Evolutionary conservation across 192 early-diverging fungal species (phyloP), one percentile per base, ranked within the genome.

Genomic region (Backusella australiensis): DNA sequence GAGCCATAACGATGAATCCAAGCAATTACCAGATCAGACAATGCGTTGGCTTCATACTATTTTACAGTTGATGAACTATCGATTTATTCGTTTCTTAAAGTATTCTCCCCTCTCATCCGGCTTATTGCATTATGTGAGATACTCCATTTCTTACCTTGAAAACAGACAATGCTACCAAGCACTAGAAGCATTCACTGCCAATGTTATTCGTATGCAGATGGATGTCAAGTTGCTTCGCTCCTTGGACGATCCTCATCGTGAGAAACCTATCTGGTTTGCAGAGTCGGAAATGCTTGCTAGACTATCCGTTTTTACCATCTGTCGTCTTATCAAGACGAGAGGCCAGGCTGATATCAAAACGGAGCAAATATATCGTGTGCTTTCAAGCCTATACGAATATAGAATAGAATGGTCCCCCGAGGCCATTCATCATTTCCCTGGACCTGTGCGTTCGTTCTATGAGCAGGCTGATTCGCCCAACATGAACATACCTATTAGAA

Each of bases 21-120:
- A 63, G 8, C 75, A 66, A 19, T 70, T 90, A 67, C 75, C 85
- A 66, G 81, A 83, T 78, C 63, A 84, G 72, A 67, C 86, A 14
- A 77, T 90, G 77, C 86, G 91, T 9, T 93, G 91, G 92, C 83
- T 91, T 67, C 90, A 93, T 78, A 92, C 92, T 11, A 86, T 93
- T 34, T 84, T 91, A 41, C 91, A 94, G 75, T 81, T 93, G 63
- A 85, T 94, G 75, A 91, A 91, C 79, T 92, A 90, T 82, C 88
- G 93, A 32, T 81, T 93, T 67, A 84, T 92, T 72, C 90, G 91
- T 34, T 90, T 90, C 67, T 82, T 94, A 79, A 93, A 93, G 80
- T 91, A 78, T 78, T 92, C 90, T 15, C 84, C 91, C 1, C 84
- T 88, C 23, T 87, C 91, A 7, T 82, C 90, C 32, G 88, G 89